Evolutionary conservation across 2,329 filamentous ascomycete species (phyloP).

Genomic region (Phialemoniopsis sp.): DNA sequence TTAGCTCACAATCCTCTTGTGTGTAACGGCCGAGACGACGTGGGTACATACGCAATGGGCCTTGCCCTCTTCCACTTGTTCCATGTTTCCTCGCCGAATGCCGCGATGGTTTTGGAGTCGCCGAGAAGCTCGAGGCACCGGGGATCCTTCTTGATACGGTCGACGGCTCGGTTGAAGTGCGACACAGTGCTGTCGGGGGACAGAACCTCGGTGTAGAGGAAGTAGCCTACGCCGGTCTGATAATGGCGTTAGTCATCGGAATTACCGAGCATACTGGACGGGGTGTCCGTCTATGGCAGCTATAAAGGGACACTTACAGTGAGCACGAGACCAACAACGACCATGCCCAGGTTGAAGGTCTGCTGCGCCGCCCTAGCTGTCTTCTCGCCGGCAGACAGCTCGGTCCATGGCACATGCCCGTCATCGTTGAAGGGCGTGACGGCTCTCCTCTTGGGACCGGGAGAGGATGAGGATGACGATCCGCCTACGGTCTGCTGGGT

Average conservation of each 20-base stretch:
- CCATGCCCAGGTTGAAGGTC: constrained; percentile 79
- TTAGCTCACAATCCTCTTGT: background rate
- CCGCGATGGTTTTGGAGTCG: constrained; percentile 68
- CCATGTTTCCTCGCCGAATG: constrained; percentile 75
- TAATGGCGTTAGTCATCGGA: background rate
- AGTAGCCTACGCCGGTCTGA: constrained; percentile 71
- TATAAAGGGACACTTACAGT: constrained; percentile 51
- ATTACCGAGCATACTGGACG: background rate
- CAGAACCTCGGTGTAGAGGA: constrained; percentile 80
- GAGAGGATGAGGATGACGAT: constrained; percentile 17
- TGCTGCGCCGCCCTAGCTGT: constrained; percentile 83
- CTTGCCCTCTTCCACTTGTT: constrained; percentile 75
- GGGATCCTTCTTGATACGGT: constrained; percentile 69
- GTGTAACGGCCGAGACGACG: no score
- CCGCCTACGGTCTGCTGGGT: constrained; percentile 45
- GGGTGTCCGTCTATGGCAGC: background rate
- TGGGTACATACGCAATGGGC: constrained; percentile 53
- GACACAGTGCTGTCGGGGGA: constrained; percentile 79
- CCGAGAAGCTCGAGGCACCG: constrained; percentile 72
- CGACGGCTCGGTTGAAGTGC: constrained; percentile 83
- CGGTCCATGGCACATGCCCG: constrained; percentile 74
- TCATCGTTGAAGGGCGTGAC: constrained; percentile 86
- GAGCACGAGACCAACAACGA: constrained; percentile 68
- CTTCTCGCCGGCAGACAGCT: constrained; percentile 75
- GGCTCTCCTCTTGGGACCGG: constrained; percentile 54